Evolutionary conservation across 2,329 filamentous ascomycete genomes (phyloP).

Genomic region (Penicillium crustosum): DNA sequence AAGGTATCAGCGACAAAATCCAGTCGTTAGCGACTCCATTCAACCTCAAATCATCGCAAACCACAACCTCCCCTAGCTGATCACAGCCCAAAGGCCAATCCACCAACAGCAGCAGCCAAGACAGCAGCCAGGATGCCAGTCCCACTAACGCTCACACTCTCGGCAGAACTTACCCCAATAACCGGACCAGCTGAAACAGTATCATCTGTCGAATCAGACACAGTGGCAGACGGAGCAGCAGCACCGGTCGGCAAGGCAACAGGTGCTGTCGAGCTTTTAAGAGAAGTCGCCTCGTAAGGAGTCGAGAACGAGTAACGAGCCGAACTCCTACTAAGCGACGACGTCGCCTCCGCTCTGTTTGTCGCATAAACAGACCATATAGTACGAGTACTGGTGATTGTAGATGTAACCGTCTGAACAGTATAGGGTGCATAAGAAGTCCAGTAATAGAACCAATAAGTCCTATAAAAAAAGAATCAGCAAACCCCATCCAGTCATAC

Average conservation of each 20-base stretch:
- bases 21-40: background rate
- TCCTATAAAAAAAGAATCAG: constrained; percentile 12
- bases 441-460: constrained; percentile 25
- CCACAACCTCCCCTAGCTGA: no score
- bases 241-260: constrained; percentile 5
- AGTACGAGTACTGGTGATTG: constrained; percentile 15
- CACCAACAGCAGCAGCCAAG: constrained; percentile 12
- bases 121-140: constrained; percentile 5
- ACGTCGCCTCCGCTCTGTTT: constrained; percentile 9
- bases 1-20: background rate
- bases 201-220: background rate
- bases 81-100: constrained; percentile 21
- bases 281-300: constrained; percentile 19
- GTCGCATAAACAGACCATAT: constrained; percentile 18
- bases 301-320: constrained; percentile 5
- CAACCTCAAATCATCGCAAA: no score
- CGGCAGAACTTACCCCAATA: background rate
- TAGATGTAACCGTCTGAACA: constrained; percentile 19
- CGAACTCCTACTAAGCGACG: constrained; percentile 3
- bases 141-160: background rate
- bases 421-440: constrained; percentile 21
- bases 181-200: background rate
- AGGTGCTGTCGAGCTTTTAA: constrained; percentile 13
- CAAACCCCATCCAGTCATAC: no score
- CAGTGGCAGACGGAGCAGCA: background rate